These are phyloP conservation scores for Tetracentron sinense DNA, from an alignment of 164 flowering plant genomes.

Conservation along the genomic window DNA sequence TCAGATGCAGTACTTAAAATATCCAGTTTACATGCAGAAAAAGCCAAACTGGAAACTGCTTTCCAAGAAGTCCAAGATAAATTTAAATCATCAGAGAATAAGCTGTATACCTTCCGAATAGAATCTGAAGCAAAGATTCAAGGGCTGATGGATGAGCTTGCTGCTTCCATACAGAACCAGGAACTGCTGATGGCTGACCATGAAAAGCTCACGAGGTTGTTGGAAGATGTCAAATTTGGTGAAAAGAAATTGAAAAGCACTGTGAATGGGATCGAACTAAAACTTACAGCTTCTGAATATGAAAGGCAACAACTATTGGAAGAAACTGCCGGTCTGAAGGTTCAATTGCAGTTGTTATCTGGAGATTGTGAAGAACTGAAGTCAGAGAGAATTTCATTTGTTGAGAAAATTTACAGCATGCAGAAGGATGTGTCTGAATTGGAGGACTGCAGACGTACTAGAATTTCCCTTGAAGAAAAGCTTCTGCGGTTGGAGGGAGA, in stretches of 20 bases:
- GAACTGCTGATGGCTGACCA: constrained; percentile 38
- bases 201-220: constrained; percentile 34
- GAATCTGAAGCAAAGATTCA: constrained; percentile 44
- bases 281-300: constrained; percentile 57
- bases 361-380: constrained; percentile 48
- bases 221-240: constrained; percentile 42
- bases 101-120: constrained; percentile 28
- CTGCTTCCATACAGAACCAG: constrained; percentile 36
- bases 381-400: constrained; percentile 43
- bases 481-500: constrained; percentile 52
- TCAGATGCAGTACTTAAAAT: constrained; percentile 47
- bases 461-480: constrained; percentile 52
- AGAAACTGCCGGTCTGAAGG: constrained; percentile 47
- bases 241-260: constrained; percentile 47
- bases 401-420: constrained; percentile 46
- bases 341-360: constrained; percentile 35
- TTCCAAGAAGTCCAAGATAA: constrained; percentile 42
- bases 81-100: constrained; percentile 27
- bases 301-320: constrained; percentile 48
- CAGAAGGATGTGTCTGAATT: constrained; percentile 41
- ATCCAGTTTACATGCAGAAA: constrained; percentile 47
- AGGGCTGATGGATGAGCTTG: constrained; percentile 40
- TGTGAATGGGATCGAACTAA: constrained; percentile 44
- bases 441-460: constrained; percentile 47
- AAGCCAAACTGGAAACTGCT: constrained; percentile 39